These are phyloP conservation scores for Drechslerella coelobrocha DNA, from an alignment of 2,329 filamentous ascomycete species.

Conservation along the genomic window DNA sequence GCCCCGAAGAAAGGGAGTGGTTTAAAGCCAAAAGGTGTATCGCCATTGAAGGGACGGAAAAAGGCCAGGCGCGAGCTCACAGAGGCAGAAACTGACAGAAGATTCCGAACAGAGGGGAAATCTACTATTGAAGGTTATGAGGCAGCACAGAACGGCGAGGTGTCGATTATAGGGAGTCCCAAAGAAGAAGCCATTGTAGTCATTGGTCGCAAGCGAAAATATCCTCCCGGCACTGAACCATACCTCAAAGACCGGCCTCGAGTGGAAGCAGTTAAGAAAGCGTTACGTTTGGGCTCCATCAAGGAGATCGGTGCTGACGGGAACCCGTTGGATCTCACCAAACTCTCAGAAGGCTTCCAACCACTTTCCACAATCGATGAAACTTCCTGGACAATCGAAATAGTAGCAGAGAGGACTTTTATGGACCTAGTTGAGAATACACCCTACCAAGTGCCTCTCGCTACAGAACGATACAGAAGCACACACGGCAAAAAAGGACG, in stretches of 20 bases:
- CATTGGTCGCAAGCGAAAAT: conserved; percentile 44
- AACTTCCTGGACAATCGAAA: conserved; percentile 42
- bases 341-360: conserved; percentile 32
- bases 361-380: conserved; percentile 37
- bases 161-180: not conserved
- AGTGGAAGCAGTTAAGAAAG: conserved; percentile 43
- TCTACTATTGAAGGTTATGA: not conserved
- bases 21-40: conserved; percentile 32
- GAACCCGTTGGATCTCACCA: not conserved
- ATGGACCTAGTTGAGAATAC: conserved; percentile 38
- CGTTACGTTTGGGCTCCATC: conserved; percentile 35
- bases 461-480: conserved; percentile 32
- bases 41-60: conserved; percentile 41
- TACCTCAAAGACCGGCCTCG: conserved; percentile 38
- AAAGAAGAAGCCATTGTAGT: conserved; percentile 29
- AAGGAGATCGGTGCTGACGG: conserved; percentile 37
- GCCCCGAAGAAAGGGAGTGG: conserved; percentile 47
- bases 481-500: conserved; percentile 25
- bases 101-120: conserved; percentile 2
- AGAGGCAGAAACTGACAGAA: conserved; percentile 16
- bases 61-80: conserved; percentile 17
- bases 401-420: conserved; percentile 40
- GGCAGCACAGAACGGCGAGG: conserved; percentile 11
- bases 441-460: conserved; percentile 43
- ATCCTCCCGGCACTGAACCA: conserved; percentile 44